A percentile compares a stretch with the other conserved stretches of the same genome.
phyloP scores from a whole-genome alignment of 208 protist genomes.

The Trypanosoma lewisi region DNA sequence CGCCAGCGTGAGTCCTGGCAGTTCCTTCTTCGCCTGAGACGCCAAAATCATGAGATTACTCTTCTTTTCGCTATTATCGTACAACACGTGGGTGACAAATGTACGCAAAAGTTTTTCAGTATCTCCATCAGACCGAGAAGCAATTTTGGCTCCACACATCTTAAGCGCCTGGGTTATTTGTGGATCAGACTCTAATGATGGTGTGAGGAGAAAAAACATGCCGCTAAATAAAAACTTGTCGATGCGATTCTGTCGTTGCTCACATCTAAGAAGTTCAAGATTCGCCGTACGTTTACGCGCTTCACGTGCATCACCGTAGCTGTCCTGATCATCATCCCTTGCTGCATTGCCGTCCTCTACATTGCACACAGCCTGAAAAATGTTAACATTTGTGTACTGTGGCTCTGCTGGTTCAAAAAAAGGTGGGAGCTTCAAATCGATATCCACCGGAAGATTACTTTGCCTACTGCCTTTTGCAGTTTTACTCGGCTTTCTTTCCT shows the following conservation, averaged over 20 bases:
- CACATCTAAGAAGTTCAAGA: constrained; percentile 60
- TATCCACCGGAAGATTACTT: constrained; percentile 20
- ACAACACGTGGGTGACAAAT: constrained; percentile 78
- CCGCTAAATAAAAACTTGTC: constrained; percentile 80
- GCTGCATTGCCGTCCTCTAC: neutral
- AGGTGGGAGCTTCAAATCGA: constrained; percentile 48
- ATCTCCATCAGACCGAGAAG: constrained; percentile 25
- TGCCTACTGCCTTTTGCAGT: constrained; percentile 23
- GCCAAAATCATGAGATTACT: constrained; percentile 62
- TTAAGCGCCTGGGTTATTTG: constrained; percentile 39
- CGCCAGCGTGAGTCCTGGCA: constrained; percentile 66
- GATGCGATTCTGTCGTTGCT: constrained; percentile 62
- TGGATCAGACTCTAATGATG: constrained; percentile 39
- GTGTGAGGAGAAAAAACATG: constrained; percentile 56
- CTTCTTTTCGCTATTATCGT: constrained; percentile 79
- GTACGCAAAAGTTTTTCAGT: constrained; percentile 39
- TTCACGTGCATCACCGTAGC: constrained; percentile 45
- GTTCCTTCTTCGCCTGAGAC: constrained; percentile 33
- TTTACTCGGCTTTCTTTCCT: constrained; percentile 23
- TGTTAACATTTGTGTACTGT: constrained; percentile 60
- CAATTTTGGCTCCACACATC: constrained; percentile 62
- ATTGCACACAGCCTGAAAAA: constrained; percentile 66
- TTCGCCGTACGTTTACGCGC: constrained; percentile 27
- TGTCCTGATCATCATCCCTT: constrained; percentile 44
- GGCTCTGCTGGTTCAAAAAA: constrained; percentile 54